Conservation (phyloP, 371 early-diverging fungal species). For the Actinomucor elegans region DNA sequence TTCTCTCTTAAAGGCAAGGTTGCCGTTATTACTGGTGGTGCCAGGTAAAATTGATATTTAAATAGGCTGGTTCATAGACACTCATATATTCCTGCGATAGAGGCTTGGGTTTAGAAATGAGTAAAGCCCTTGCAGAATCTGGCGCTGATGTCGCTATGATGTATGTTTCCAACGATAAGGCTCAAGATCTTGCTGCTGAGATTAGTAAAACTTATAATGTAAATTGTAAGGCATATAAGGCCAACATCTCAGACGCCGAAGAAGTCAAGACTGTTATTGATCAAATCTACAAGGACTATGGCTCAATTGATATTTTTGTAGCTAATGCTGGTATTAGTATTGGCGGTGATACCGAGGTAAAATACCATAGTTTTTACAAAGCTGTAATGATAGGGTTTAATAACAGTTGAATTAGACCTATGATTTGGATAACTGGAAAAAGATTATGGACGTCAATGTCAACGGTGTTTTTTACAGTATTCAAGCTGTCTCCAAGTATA, state of each 20-base stretch:
- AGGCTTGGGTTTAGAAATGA: constrained; percentile 47
- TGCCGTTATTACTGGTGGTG: constrained; percentile 48
- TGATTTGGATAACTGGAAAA: constrained; percentile 37
- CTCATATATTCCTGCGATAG: constrained; percentile 3
- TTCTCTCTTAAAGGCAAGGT: constrained; percentile 46
- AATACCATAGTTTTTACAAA: too few relatives aligned
- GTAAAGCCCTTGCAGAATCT: constrained; percentile 45
- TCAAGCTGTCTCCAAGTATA: constrained; percentile 41
- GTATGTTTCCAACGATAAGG: constrained; percentile 45
- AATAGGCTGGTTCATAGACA: too few relatives aligned
- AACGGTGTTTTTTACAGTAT: constrained; percentile 48
- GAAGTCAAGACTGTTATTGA: constrained; percentile 33
- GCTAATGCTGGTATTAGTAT: constrained; percentile 49
- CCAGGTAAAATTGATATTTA: constrained; percentile 25
- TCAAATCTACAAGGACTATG: constrained; percentile 41
- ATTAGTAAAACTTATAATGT: constrained; percentile 37
- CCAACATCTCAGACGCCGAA: constrained; percentile 32
- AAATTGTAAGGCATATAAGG: constrained; percentile 46
- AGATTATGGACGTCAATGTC: constrained; percentile 47
- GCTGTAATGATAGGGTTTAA: background rate
- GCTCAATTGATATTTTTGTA: constrained; percentile 46
- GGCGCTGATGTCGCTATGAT: constrained; percentile 51
- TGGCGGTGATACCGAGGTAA: constrained; percentile 38
- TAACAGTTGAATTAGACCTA: constrained; percentile 24
- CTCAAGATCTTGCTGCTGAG: constrained; percentile 36